Evolutionary conservation across 345 rosid species (phyloP).

Genomic region (rapeseed (Brassica napus)): DNA sequence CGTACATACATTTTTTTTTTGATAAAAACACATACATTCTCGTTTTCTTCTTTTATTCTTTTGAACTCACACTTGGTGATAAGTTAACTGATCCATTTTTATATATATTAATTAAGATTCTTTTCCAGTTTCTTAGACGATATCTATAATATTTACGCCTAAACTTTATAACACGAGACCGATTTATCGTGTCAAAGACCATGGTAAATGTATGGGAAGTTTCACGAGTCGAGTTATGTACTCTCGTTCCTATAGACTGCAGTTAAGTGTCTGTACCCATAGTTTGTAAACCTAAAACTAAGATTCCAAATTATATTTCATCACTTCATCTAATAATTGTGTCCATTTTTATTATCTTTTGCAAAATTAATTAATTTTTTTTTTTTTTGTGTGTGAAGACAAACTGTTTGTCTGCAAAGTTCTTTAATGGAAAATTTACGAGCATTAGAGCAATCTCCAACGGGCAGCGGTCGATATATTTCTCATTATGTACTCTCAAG

Average conservation of each 20-base stretch:
- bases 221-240: neutral
- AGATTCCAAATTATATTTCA: neutral
- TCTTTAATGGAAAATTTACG: neutral
- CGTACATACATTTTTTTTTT: neutral
- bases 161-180: neutral
- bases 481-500: conserved; percentile 3
- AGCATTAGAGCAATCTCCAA: neutral
- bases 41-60: neutral
- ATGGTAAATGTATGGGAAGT: neutral
- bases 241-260: neutral
- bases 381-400: neutral
- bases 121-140: no score
- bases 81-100: no score
- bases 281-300: neutral
- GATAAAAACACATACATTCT: neutral
- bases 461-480: neutral
- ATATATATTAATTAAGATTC: no score
- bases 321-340: neutral
- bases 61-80: neutral
- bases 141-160: no score
- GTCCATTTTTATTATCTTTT: neutral
- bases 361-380: neutral
- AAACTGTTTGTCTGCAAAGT: neutral
- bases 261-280: neutral
- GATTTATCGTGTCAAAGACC: neutral